Base-by-base conservation (phyloP, 805 yeast genomes). In the Pichia pseudocactophila region DNA sequence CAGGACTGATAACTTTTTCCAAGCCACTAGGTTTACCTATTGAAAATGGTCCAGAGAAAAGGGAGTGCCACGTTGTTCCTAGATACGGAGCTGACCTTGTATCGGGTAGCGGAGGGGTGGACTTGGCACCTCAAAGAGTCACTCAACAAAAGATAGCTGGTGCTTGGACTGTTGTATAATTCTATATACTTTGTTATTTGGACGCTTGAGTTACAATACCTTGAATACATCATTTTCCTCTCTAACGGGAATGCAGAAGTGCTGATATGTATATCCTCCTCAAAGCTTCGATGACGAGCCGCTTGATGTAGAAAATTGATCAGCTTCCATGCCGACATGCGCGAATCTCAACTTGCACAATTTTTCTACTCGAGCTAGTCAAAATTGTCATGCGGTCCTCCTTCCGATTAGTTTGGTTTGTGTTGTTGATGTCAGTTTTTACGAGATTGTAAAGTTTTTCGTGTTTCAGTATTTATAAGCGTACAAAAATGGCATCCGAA, bases 21-120 rank as follows among this genome's bases (percentile, higher is more conserved):
- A 90, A 89, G 56, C 97, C 97, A 0, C 63, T 90, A 40, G 95
- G 95, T 0, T 83, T 85, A 42, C 96, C 96, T 3, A 77, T 86
- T 55, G 94, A 95, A 2, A 81, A 80, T 54, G 68, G 72, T 49
- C 54, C 84, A 13, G 74, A 79, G 3, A 82, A 80, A 53, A 69
- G 96, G 50, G 89, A 82, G 54, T 85, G 94, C 52, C 89, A 86
- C 64, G 96, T 89, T 13, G 80, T 87, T 39, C 97, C 97, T 1
- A 66, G 96, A 43, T 78, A 84, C 56, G 97, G 97, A 4, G 89
- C 94, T 10, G 71, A 78, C 7, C 15, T 43, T 10, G 34, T 32
- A 5, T 36, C 44, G 13, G 68, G 81, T 34, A 95, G 95, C 10
- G 96, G 96, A 17, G 96, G 96, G 8, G 90, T 96, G 95, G 96